These are phyloP conservation scores for Lizanozyma gosingica DNA, from an alignment of 1,139 yeast species.

Conservation along the genomic window DNA sequence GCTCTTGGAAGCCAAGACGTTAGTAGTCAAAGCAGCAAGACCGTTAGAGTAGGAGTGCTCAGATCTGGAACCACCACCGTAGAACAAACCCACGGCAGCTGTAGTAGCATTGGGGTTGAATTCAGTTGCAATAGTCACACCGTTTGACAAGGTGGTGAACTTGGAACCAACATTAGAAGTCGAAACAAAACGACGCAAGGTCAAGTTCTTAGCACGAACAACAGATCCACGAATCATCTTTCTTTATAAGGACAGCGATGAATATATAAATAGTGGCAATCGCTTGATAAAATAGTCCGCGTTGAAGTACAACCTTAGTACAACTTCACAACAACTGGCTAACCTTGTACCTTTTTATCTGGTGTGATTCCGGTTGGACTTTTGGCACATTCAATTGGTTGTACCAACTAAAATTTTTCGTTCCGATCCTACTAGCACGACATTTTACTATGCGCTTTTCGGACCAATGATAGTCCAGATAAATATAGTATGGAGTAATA, in stretches of 20 bases:
- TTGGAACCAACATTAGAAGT: conserved; percentile 53
- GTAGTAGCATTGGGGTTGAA: conserved; percentile 45
- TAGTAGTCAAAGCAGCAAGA: conserved; percentile 57
- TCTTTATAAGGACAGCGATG: neutral
- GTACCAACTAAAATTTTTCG: neutral
- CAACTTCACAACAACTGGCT: too few relatives aligned
- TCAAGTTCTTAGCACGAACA: conserved; percentile 25
- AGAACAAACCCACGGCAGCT: conserved; percentile 59
- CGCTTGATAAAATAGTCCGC: neutral
- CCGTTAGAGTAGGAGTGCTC: conserved; percentile 79
- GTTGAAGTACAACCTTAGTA: neutral
- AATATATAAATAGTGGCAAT: neutral
- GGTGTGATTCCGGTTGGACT: neutral
- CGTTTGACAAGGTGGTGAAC: conserved; percentile 64
- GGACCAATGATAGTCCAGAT: neutral
- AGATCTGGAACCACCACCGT: conserved; percentile 70
- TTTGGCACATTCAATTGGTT: neutral
- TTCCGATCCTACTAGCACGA: neutral
- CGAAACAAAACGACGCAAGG: conserved; percentile 47
- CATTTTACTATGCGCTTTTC: neutral
- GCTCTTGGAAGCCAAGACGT: conserved; percentile 33
- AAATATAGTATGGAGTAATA: neutral
- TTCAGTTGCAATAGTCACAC: conserved; percentile 66
- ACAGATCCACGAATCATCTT: conserved; percentile 32
- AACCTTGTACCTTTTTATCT: neutral